Evolutionary conservation across 352 stramenopile genomes (phyloP).

Genomic region (Globisporangium carolinianum): DNA sequence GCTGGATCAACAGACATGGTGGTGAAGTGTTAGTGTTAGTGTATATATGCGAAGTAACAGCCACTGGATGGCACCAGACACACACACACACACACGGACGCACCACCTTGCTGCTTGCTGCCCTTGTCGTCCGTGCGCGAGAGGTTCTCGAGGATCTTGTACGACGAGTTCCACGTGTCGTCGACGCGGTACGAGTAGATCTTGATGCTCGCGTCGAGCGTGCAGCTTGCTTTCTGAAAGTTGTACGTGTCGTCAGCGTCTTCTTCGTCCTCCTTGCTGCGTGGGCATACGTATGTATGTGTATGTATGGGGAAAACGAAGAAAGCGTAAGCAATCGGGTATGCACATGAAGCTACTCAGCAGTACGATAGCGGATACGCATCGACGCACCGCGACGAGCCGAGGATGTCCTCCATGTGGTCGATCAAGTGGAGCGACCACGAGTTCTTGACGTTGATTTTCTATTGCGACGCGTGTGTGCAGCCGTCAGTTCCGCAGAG

Average conservation of each 20-base stretch:
- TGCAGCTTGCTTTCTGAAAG: constrained; percentile 97
- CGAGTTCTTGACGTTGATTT: constrained; percentile 97
- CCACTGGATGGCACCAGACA: too few species aligned
- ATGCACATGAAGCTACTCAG: too few species aligned
- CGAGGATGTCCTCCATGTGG: constrained; percentile 95
- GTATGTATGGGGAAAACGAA: too few species aligned
- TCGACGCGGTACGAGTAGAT: constrained; percentile 99
- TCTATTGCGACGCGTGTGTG: constrained; percentile 34
- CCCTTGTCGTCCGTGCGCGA: constrained; percentile 70
- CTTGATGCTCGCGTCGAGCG: constrained; percentile 97
- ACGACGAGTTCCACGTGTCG: constrained; percentile 95
- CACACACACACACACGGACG: background rate
- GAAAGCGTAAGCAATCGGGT: too few species aligned
- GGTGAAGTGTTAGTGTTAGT: background rate
- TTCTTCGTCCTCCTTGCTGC: constrained; percentile 24
- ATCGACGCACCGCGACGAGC: constrained; percentile 38
- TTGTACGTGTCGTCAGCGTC: constrained; percentile 80
- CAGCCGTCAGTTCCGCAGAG: background rate
- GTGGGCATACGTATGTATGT: too few species aligned
- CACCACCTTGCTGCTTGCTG: constrained; percentile 24
- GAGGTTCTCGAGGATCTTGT: constrained; percentile 97
- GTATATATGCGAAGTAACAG: background rate
- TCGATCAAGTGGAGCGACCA: constrained; percentile 97
- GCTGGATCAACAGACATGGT: background rate
- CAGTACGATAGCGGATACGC: too few species aligned